Evolutionary conservation across 192 early-diverging fungal species (phyloP), one percentile per base, ranked within the genome.

Genomic region (Backusella psychrophila): DNA sequence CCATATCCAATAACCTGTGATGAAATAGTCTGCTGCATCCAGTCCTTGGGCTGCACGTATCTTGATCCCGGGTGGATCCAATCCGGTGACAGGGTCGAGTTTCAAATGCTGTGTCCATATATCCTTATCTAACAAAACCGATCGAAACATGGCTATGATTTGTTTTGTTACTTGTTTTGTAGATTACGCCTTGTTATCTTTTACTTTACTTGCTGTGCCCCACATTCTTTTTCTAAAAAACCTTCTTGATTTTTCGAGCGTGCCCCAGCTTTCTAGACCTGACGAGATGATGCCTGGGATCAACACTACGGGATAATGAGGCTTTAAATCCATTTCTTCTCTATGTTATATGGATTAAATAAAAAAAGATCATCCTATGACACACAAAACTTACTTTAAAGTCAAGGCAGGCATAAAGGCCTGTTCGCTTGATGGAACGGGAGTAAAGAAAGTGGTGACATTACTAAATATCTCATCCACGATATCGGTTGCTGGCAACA

Each of bases 1-100:
- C 94, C 93, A 95, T 23, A 97, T 93, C 96, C 95, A 97, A 78
- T 93, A 93, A 9, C 94, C 94, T 21, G 93, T 91, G 31, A 96
- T 90, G 70, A 97, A 90, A 77, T 96, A 97, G 79, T 97, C 96
- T 0, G 96, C 94, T 0, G 95, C 94, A 80, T 96, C 94, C 11
- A 97, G 81, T 0, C 96, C 87, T 79, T 92, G 90, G 0, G 96
- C 93, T 0, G 96, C 95, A 21, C 96, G 85, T 29, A 97, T 84
- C 77, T 93, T 95, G 75, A 94, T 86, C 0, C 88, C 90, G 0
- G 87, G 88, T 3, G 96, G 96, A 73, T 97, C 96, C 33, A 95
- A 81, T n/a, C 96, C 96, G 0, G 93, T 95, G 3, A 81, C 71
- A 42, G 91, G 84, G 75, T 97, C 93, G 34, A 97, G 88, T 83